Evolutionary conservation across 139 green algal genomes (phyloP).

Genomic region (Tetraselmis chui): DNA sequence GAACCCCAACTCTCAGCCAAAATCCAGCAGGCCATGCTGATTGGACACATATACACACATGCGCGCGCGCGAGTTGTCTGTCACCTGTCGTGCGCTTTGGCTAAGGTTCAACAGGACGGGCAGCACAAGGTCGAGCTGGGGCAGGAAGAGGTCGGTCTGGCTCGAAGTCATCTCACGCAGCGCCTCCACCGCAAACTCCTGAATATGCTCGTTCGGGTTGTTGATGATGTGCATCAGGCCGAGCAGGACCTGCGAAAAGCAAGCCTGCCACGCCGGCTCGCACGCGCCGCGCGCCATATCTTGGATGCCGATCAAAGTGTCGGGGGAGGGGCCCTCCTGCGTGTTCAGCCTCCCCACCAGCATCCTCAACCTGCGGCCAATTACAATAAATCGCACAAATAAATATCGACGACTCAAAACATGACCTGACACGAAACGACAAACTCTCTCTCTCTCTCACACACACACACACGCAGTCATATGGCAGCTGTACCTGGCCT

Average conservation of each 20-base stretch:
- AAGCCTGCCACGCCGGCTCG: slow-evolving; percentile 21
- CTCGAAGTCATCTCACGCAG: slow-evolving; percentile 19
- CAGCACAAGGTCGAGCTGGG: slow-evolving; percentile 26
- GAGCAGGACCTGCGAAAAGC: slow-evolving; percentile 30
- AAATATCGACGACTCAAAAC: too few relatives aligned
- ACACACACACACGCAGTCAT: too few relatives aligned
- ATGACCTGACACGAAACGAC: too few relatives aligned
- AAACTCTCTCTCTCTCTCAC: too few relatives aligned
- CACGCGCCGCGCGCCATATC: slow-evolving; percentile 19
- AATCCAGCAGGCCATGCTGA: too few relatives aligned
- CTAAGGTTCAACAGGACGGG: slow-evolving; percentile 27
- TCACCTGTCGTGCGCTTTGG: neutral
- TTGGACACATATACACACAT: too few relatives aligned
- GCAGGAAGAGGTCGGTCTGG: slow-evolving; percentile 25
- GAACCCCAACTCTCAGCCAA: too few relatives aligned
- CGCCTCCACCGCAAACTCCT: slow-evolving; percentile 26
- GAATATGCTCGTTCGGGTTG: slow-evolving; percentile 12
- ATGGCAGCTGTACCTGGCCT: neutral
- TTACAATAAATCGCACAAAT: too few relatives aligned
- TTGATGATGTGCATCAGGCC: slow-evolving; percentile 13
- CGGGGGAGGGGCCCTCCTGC: slow-evolving; percentile 9
- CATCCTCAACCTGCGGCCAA: slow-evolving; percentile 10
- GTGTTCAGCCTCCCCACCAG: slow-evolving; percentile 20
- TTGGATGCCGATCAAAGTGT: slow-evolving; percentile 29
- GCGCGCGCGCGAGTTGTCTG: too few relatives aligned